phyloP scores from a whole-genome alignment of 1,284 basidiomycete species.

The Irpex sp. region DNA sequence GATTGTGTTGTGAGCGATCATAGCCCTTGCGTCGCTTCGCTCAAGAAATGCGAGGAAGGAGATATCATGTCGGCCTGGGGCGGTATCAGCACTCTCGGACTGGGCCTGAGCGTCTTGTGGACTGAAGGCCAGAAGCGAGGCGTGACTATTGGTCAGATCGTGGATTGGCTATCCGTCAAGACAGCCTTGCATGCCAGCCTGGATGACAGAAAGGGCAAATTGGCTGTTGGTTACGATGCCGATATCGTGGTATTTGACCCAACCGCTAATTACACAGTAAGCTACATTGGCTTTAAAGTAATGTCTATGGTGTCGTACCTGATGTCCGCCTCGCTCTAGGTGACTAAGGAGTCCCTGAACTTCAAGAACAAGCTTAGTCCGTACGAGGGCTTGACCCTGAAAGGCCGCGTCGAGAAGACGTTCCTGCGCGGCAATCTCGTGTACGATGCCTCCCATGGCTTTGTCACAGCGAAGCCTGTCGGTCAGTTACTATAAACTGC shows the following conservation, averaged over 20 bases:
- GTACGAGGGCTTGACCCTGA: conserved; percentile 72
- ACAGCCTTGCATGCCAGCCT: conserved; percentile 81
- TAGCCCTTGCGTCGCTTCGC: conserved; percentile 79
- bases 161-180: conserved; percentile 70
- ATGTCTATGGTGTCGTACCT: conserved; percentile 5
- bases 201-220: conserved; percentile 61
- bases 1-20: conserved; percentile 93
- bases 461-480: conserved; percentile 28
- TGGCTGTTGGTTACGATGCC: conserved; percentile 74
- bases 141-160: conserved; percentile 55
- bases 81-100: conserved; percentile 84
- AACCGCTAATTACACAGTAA: conserved; percentile 58
- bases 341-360: conserved; percentile 66
- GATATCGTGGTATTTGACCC: conserved; percentile 87
- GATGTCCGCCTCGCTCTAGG: conserved; percentile 38
- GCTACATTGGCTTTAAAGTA: conserved; percentile 14
- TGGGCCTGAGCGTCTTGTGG: conserved; percentile 85
- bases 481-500: conserved; percentile 28
- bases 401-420: conserved; percentile 73
- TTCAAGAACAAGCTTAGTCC: conserved; percentile 95
- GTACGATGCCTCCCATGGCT: conserved; percentile 46
- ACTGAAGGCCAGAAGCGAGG: conserved; percentile 69
- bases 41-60: conserved; percentile 79
- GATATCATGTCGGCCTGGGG: conserved; percentile 91
- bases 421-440: conserved; percentile 71